phyloP scores from a whole-genome alignment of 495 filamentous ascomycete genomes.

The Monascus purpureus region DNA sequence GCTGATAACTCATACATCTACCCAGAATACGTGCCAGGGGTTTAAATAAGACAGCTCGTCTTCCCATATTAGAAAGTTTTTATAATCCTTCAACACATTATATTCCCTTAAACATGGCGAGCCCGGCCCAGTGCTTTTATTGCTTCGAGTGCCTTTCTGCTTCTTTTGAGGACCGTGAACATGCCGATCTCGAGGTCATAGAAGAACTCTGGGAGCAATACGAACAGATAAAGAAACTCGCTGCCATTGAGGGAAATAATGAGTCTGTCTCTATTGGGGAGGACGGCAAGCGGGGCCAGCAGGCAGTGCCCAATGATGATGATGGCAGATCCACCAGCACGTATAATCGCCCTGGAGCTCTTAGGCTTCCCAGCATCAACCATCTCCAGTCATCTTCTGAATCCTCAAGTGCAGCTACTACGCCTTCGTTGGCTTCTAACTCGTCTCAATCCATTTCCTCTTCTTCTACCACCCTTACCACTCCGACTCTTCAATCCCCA shows the following conservation, averaged over 20 bases:
- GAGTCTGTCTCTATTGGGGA: slow-evolving; percentile 9
- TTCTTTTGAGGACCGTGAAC: slow-evolving; percentile 44
- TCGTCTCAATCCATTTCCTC: slow-evolving; percentile 27
- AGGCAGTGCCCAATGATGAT: slow-evolving; percentile 13
- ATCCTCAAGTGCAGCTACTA: slow-evolving; percentile 32
- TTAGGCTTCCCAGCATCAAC: slow-evolving; percentile 19
- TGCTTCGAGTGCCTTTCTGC: slow-evolving; percentile 77
- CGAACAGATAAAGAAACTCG: slow-evolving; percentile 27
- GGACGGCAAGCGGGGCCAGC: slow-evolving; percentile 6
- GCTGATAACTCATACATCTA: slow-evolving; percentile 2
- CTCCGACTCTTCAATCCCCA: slow-evolving; percentile 2
- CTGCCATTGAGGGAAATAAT: slow-evolving; percentile 13
- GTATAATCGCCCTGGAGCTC: slow-evolving; percentile 6
- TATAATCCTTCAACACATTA: not conserved
- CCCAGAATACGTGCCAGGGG: slow-evolving; percentile 1
- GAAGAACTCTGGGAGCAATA: slow-evolving; percentile 57
- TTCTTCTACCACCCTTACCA: slow-evolving; percentile 24
- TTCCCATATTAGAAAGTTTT: too few species aligned
- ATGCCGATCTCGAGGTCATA: slow-evolving; percentile 46
- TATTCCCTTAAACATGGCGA: slow-evolving; percentile 50
- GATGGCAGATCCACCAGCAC: slow-evolving; percentile 1
- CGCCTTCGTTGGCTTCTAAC: slow-evolving; percentile 29
- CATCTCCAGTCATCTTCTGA: slow-evolving; percentile 25
- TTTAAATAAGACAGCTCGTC: not conserved
- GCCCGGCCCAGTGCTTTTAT: slow-evolving; percentile 68